Percentiles rank a stretch among this genome's conserved stretches.
Conservation (phyloP, 805 yeast species). For the Candida silvatica region DNA sequence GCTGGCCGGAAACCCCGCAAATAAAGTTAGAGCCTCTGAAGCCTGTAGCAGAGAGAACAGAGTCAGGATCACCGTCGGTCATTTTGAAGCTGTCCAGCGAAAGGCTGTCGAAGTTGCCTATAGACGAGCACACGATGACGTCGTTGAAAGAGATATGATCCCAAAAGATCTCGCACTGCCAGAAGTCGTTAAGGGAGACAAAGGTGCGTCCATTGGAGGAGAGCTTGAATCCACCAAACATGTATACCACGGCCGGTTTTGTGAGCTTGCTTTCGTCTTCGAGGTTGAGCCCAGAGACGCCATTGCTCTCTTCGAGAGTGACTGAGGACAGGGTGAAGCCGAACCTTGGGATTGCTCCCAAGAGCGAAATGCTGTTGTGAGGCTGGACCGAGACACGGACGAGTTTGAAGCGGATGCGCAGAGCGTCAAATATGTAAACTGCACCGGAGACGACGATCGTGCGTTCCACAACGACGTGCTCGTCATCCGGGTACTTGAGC, state of each 20-base stretch:
- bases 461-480: constrained; percentile 30
- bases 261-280: neutral
- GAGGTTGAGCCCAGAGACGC: neutral
- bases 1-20: too few relatives aligned
- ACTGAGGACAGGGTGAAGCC: constrained; percentile 19
- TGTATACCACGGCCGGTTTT: constrained; percentile 27
- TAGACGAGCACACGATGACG: constrained; percentile 22
- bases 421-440: constrained; percentile 51
- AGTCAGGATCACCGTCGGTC: constrained; percentile 11
- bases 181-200: constrained; percentile 25
- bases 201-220: constrained; percentile 20
- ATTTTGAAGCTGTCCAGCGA: constrained; percentile 13
- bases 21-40: too few relatives aligned
- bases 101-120: constrained; percentile 21
- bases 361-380: constrained; percentile 15
- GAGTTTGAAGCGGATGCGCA: constrained; percentile 39
- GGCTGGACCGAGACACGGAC: constrained; percentile 28
- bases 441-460: constrained; percentile 29
- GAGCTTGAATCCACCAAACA: constrained; percentile 41
- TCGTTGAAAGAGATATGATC: constrained; percentile 23
- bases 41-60: constrained; percentile 8
- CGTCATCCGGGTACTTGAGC: constrained; percentile 18
- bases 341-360: constrained; percentile 24
- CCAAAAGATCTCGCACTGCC: constrained; percentile 26
- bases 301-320: constrained; percentile 21